phyloP scores from a whole-genome alignment of 1,284 basidiomycete species.

The Ustilago xerochloae region DNA sequence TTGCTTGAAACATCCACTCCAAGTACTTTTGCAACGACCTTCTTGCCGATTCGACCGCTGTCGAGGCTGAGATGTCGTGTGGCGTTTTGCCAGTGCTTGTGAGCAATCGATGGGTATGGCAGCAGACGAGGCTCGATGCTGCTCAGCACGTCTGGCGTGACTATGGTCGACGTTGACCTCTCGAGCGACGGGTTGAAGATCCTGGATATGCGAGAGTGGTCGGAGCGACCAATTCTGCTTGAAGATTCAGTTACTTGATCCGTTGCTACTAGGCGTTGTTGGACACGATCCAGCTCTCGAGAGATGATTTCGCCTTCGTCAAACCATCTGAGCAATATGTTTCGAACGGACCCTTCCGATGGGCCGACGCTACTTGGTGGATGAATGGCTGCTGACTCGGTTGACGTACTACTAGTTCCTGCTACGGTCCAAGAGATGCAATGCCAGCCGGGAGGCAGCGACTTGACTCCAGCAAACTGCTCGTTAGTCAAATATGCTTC shows the following conservation, averaged over 20 bases:
- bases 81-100: conserved; percentile 18
- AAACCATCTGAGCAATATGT: conserved; percentile 20
- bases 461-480: conserved; percentile 40
- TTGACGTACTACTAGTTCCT: too few species aligned
- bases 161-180: not conserved
- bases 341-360: conserved; percentile 7
- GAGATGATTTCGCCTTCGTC: conserved; percentile 9
- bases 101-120: conserved; percentile 11
- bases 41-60: conserved; percentile 6
- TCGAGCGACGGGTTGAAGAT: not conserved
- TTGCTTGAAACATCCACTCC: conserved; percentile 17
- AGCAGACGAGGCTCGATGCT: conserved; percentile 26
- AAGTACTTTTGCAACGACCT: conserved; percentile 28
- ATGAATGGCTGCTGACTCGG: not conserved
- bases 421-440: conserved; percentile 39
- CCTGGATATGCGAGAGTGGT: conserved; percentile 3
- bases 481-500: conserved; percentile 34
- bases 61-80: conserved; percentile 11
- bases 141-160: conserved; percentile 17
- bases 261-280: conserved; percentile 21
- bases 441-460: conserved; percentile 38
- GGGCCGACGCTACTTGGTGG: not conserved
- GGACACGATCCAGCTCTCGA: conserved; percentile 18
- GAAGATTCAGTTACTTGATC: not conserved
- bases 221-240: conserved; percentile 3